A percentile compares a stretch with the other conserved stretches of the same genome.
phyloP scores from a whole-genome alignment of 306 rosid species.

The Bauhinia variegata region DNA sequence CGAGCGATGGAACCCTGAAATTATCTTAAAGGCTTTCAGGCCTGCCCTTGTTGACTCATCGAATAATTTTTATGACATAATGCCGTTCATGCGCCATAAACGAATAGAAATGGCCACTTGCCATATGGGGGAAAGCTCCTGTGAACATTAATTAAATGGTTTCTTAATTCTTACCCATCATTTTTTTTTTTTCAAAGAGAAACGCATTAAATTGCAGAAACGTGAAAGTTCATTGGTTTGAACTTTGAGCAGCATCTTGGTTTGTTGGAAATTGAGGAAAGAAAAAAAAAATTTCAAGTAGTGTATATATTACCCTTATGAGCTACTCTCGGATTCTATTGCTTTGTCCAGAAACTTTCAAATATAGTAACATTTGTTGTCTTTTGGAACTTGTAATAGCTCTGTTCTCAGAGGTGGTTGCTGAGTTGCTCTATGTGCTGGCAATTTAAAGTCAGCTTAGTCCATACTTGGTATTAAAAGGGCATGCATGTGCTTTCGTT shows the following conservation, averaged over 20 bases:
- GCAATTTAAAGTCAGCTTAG: slow-evolving; percentile 32
- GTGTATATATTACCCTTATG: not conserved
- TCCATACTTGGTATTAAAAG: not conserved
- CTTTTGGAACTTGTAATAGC: not conserved
- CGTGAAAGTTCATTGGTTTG: slow-evolving; percentile 14
- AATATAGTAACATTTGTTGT: not conserved
- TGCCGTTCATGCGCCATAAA: not conserved
- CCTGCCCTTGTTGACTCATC: too few relatives aligned
- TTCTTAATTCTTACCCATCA: not conserved
- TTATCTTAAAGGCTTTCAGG: too few relatives aligned
- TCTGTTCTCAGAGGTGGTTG: slow-evolving; percentile 19
- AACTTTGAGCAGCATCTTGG: slow-evolving; percentile 23
- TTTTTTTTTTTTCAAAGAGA: not conserved
- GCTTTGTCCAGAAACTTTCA: slow-evolving; percentile 6
- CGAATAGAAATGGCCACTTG: slow-evolving; percentile 17
- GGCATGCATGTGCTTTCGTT: too few relatives aligned
- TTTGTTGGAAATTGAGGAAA: slow-evolving; percentile 3
- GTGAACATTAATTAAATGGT: slow-evolving; percentile 19
- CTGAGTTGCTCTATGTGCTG: slow-evolving; percentile 30
- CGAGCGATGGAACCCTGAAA: not conserved
- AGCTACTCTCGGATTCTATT: slow-evolving; percentile 6
- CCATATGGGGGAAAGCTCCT: not conserved
- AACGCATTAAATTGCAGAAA: slow-evolving; percentile 34
- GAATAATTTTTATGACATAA: not conserved
- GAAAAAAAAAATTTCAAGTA: not conserved